Conservation (phyloP, 2,329 filamentous ascomycete genomes). For the Paradendryphiella salina region DNA sequence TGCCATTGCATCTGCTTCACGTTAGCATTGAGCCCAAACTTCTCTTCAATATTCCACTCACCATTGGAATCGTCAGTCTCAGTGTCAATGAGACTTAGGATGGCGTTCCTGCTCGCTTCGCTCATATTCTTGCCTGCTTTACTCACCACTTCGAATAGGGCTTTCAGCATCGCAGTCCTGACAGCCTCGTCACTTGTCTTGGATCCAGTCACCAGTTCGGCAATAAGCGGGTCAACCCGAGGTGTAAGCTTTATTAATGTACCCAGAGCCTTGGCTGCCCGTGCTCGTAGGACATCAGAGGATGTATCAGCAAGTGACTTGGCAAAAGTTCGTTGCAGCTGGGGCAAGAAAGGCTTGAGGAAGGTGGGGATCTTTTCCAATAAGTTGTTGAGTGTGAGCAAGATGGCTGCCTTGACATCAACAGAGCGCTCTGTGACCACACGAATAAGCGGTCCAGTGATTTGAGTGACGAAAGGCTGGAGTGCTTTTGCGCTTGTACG, state of each 20-base stretch:
- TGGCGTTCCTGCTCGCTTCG: constrained; percentile 81
- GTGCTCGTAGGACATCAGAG: constrained; percentile 81
- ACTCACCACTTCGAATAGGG: constrained; percentile 92
- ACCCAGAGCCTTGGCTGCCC: constrained; percentile 90
- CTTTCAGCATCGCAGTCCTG: constrained; percentile 94
- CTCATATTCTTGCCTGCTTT: constrained; percentile 96
- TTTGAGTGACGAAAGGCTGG: constrained; percentile 94
- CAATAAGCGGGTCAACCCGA: constrained; percentile 90
- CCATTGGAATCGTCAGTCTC: constrained; percentile 75
- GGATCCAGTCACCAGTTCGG: constrained; percentile 90
- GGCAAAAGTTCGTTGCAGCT: constrained; percentile 94
- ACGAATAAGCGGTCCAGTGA: constrained; percentile 95
- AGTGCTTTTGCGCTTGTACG: constrained; percentile 84
- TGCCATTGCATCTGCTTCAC: constrained; percentile 64
- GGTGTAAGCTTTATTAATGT: constrained; percentile 95
- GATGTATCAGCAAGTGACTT: constrained; percentile 92
- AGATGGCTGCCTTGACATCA: constrained; percentile 92
- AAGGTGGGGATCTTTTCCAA: constrained; percentile 95
- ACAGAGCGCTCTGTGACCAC: constrained; percentile 95
- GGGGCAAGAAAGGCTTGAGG: constrained; percentile 94
- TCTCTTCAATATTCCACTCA: constrained; percentile 29
- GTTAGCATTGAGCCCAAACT: constrained; percentile 12
- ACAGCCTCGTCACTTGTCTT: constrained; percentile 88
- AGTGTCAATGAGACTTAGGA: constrained; percentile 84
- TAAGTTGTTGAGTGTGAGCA: constrained; percentile 91